Evolutionary conservation across 2,329 filamentous ascomycete species (phyloP).

Genomic region (Alternaria novae-zelandiae): DNA sequence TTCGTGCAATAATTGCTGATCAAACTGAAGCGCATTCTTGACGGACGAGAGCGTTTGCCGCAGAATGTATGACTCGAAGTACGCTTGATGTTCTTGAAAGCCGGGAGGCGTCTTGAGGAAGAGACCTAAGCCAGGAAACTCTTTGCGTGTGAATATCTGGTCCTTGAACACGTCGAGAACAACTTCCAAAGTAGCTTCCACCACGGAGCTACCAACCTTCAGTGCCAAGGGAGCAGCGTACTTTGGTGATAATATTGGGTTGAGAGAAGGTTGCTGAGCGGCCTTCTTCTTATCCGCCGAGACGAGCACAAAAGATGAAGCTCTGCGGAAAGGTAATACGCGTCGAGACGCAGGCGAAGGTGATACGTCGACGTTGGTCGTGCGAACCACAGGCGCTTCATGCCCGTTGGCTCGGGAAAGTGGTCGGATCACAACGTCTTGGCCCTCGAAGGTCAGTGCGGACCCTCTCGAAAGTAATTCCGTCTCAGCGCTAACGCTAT

Average conservation of each 20-base stretch:
- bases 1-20: conserved; percentile 76
- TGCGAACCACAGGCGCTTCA: conserved; percentile 73
- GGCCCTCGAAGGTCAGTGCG: conserved; percentile 81
- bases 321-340: conserved; percentile 73
- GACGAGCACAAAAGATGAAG: conserved; percentile 90
- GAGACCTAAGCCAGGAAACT: conserved; percentile 86
- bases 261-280: conserved; percentile 68
- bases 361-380: conserved; percentile 62
- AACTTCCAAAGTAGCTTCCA: conserved; percentile 79
- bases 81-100: conserved; percentile 92
- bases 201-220: conserved; percentile 70
- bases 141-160: conserved; percentile 83
- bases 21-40: conserved; percentile 71
- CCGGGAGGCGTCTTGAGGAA: conserved; percentile 89
- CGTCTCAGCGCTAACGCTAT: conserved; percentile 80
- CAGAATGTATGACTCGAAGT: conserved; percentile 90
- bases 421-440: conserved; percentile 82
- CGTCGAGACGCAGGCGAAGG: conserved; percentile 47
- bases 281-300: conserved; percentile 68
- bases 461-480: conserved; percentile 87
- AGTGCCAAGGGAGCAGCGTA: conserved; percentile 55
- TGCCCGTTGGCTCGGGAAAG: conserved; percentile 66
- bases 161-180: conserved; percentile 82
- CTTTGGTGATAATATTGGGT: conserved; percentile 66
- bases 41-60: conserved; percentile 75